These are phyloP conservation scores for Eimeria falciformis DNA, from an alignment of 169 alveolate species.

Conservation along the genomic window DNA sequence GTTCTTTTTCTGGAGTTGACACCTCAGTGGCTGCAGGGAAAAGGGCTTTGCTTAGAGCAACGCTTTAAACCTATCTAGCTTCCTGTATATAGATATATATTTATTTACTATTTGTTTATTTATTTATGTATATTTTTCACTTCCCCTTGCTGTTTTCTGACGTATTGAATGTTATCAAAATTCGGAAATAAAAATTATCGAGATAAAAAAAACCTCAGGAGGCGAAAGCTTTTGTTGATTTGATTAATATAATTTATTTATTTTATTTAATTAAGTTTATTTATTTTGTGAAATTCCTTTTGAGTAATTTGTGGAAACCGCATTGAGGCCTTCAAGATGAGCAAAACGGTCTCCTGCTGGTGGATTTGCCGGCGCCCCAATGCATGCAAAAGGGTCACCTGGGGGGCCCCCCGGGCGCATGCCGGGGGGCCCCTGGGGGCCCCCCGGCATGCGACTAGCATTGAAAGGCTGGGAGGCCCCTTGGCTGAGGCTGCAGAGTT, in stretches of 20 bases:
- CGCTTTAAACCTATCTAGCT: too few species aligned
- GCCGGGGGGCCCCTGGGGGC: too few species aligned
- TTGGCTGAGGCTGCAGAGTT: too few species aligned
- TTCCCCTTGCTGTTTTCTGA: not conserved
- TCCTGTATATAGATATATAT: not conserved
- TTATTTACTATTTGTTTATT: too few species aligned
- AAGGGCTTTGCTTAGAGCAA: too few species aligned
- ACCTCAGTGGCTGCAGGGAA: not conserved
- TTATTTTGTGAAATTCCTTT: too few species aligned
- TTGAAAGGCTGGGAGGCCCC: too few species aligned
- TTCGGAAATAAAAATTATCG: not conserved
- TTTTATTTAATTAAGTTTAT: too few species aligned
- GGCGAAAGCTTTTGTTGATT: not conserved
- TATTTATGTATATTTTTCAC: not conserved
- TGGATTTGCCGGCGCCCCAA: constrained; percentile 89
- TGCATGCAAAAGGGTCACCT: constrained; percentile 81
- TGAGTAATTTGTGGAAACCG: not conserved
- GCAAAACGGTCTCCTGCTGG: not conserved
- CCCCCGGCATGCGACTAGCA: too few species aligned
- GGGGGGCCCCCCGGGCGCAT: too few species aligned
- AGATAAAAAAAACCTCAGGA: constrained; percentile 74
- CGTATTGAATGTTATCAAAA: not conserved
- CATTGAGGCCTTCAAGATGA: not conserved
- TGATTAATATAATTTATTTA: not conserved
- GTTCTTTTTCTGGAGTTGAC: not conserved